Conservation (phyloP, 2,329 filamentous ascomycete species). For the Botrytis aclada region DNA sequence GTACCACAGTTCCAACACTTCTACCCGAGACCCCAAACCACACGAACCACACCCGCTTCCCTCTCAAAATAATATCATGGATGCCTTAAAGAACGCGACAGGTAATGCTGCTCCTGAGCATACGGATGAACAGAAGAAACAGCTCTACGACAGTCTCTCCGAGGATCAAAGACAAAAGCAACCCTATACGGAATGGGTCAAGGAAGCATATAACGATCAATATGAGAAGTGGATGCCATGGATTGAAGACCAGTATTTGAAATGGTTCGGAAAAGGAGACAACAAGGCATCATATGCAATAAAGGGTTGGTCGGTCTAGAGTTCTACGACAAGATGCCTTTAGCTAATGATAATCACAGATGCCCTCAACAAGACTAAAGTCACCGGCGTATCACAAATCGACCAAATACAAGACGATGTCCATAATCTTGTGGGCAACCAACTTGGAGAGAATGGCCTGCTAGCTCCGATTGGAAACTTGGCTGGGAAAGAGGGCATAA, state of each 20-base stretch:
- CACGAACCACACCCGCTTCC: not conserved
- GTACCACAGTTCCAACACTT: not conserved
- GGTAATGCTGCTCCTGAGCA: not conserved
- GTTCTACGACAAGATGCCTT: not conserved
- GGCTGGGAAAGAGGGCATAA: constrained; percentile 62
- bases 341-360: constrained; percentile 44
- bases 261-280: constrained; percentile 67
- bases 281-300: constrained; percentile 72
- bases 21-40: not conserved
- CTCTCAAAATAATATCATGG: not conserved
- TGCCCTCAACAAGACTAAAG: constrained; percentile 64
- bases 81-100: constrained; percentile 7
- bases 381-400: constrained; percentile 57
- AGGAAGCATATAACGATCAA: constrained; percentile 65
- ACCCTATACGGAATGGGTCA: constrained; percentile 50
- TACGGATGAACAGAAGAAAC: constrained; percentile 27
- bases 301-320: constrained; percentile 51
- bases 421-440: constrained; percentile 43
- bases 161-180: constrained; percentile 27
- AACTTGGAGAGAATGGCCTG: constrained; percentile 66
- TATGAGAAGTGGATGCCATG: constrained; percentile 76
- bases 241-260: constrained; percentile 70
- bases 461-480: constrained; percentile 62
- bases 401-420: constrained; percentile 18
- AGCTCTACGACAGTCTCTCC: constrained; percentile 25